Evolutionary conservation across 2,329 filamentous ascomycete species (phyloP), one percentile per base, ranked within the genome.

Genomic region (Fusarium duplospermum): DNA sequence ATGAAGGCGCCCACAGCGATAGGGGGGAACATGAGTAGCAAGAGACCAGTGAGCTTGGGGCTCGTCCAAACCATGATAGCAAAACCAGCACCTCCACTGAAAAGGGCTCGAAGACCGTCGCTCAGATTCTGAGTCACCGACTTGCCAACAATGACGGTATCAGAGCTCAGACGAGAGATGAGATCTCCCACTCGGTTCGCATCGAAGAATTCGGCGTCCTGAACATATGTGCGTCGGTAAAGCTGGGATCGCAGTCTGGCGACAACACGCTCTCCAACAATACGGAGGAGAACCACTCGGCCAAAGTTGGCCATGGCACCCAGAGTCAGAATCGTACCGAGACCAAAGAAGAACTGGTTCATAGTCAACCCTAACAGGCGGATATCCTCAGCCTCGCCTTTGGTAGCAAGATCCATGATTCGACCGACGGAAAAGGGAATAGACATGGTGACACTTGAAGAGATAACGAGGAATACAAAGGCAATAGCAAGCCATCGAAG

Each of bases 181-280:
- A 99, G 86, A 81, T 99, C 96, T 81, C 96, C 96, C 29, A 98
- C 95, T 29, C 96, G 90, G 84, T 99, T 99, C 42, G 96, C 96
- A 81, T 99, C 96, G 80, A 99, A 99, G 85, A 99, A 99, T 80
- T 98, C 96, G 67, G 96, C 96, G 82, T 99, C 96, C 82, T 99
- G 96, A n/a, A 96, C 89, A 77, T 97, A 97, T 0, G 96, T 99
- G 73, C 93, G 91, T 74, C 94, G 91, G 85, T 97, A 99, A 5
- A 99, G 90, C 80, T 94, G 93, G 18, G 95, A 96, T 70, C 96
- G 91, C 64, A 99, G 88, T 76, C 96, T 91, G 13, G 96, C 93
- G 63, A 99, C 96, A 67, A 99, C 96, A 47, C 96, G 90, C 83
- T 99, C 96, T 72, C 96, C 97, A 9, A 99, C 94, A 71, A 98